Evolutionary conservation across 805 yeast genomes (phyloP).

Genomic region (Brettanomyces custersianus): DNA sequence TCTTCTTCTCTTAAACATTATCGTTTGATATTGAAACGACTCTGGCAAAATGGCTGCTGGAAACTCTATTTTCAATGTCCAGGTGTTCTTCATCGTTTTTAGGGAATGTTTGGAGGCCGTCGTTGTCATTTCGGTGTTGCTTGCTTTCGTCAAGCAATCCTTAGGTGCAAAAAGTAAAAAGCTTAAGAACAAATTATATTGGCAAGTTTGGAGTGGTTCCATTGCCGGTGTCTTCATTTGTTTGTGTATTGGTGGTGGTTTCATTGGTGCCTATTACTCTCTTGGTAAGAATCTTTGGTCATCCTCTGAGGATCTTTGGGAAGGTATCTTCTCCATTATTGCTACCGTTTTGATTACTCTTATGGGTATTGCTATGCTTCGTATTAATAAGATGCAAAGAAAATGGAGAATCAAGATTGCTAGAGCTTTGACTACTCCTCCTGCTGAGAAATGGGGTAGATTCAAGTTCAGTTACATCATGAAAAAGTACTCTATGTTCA

Average conservation of each 20-base stretch:
- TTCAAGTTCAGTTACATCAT: slow-evolving; percentile 46
- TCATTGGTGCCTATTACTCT: slow-evolving; percentile 87
- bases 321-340: slow-evolving; percentile 86
- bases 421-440: slow-evolving; percentile 58
- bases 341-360: slow-evolving; percentile 83
- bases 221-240: slow-evolving; percentile 66
- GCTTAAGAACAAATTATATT: slow-evolving; percentile 31
- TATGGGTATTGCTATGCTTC: slow-evolving; percentile 95
- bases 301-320: slow-evolving; percentile 89
- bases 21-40: too few species aligned
- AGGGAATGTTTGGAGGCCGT: slow-evolving; percentile 94
- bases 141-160: slow-evolving; percentile 88
- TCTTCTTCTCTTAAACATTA: too few species aligned
- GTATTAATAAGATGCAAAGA: slow-evolving; percentile 92
- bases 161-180: slow-evolving; percentile 47
- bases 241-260: slow-evolving; percentile 81
- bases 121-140: slow-evolving; percentile 79
- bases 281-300: slow-evolving; percentile 80
- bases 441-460: slow-evolving; percentile 39
- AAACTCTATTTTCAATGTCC: slow-evolving; percentile 50
- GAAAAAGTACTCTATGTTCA: slow-evolving; percentile 78
- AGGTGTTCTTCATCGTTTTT: slow-evolving; percentile 81
- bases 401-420: slow-evolving; percentile 97
- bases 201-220: slow-evolving; percentile 85
- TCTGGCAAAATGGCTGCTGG: slow-evolving; percentile 10